These are phyloP conservation scores for Aureobasidium musti DNA, from an alignment of 2,329 filamentous ascomycete genomes.

Conservation along the genomic window DNA sequence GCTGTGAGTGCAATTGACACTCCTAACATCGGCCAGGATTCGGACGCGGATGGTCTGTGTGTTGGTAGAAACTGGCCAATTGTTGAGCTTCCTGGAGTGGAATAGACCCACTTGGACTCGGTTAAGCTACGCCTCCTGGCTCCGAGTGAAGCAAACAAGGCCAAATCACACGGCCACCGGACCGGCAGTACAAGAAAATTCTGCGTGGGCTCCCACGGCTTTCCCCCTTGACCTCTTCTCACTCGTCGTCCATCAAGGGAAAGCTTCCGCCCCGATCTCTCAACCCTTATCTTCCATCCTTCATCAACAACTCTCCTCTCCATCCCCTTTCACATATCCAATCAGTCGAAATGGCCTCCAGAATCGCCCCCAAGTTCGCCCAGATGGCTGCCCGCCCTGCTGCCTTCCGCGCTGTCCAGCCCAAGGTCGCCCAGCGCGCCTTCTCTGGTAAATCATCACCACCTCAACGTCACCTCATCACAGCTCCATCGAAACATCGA, in stretches of 20 bases:
- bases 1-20: conserved; percentile 16
- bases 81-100: conserved; percentile 3
- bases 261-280: conserved; percentile 33
- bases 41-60: conserved; percentile 26
- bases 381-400: conserved; percentile 73
- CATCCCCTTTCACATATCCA: conserved; percentile 40
- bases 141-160: conserved; percentile 27
- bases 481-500: conserved; percentile 45
- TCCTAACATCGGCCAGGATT: conserved; percentile 29
- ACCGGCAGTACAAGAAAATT: conserved; percentile 29
- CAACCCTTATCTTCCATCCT: conserved; percentile 33
- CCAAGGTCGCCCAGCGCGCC: conserved; percentile 63
- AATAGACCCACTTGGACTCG: conserved; percentile 27
- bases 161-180: conserved; percentile 30
- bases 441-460: conserved; percentile 64
- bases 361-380: conserved; percentile 76
- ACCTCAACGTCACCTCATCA: conserved; percentile 22
- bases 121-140: conserved; percentile 25
- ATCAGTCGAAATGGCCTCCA: conserved; percentile 76
- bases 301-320: conserved; percentile 45
- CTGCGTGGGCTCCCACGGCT: conserved; percentile 30
- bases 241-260: conserved; percentile 31
- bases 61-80: conserved; percentile 20
- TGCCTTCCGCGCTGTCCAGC: conserved; percentile 61
- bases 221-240: conserved; percentile 30